Conservation (phyloP, 2,329 filamentous ascomycete species). For the Xylaria sp. region DNA sequence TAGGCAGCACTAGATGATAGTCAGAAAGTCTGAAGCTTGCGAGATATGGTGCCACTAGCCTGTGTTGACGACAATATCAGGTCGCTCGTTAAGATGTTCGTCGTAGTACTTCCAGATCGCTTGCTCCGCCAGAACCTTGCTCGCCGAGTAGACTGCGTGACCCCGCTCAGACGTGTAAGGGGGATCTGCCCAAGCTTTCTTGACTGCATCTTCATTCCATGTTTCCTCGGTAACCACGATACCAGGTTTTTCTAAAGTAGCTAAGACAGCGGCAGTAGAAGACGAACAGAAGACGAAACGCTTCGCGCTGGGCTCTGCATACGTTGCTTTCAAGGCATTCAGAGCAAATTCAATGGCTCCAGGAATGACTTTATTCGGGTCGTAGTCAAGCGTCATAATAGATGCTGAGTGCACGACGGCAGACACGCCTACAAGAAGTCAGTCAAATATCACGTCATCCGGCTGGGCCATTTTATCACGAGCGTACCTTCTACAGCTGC, state of each 20-base stretch:
- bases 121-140: slow-evolving; percentile 31
- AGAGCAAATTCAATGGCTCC: slow-evolving; percentile 11
- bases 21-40: not conserved
- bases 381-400: slow-evolving; percentile 20
- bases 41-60: not conserved
- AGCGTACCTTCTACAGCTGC: slow-evolving; percentile 24
- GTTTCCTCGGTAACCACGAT: slow-evolving; percentile 25
- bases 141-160: slow-evolving; percentile 28
- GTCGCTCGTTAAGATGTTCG: not conserved
- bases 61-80: not conserved
- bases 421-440: slow-evolving; percentile 8
- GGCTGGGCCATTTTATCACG: not conserved
- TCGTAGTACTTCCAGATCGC: slow-evolving; percentile 32
- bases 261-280: slow-evolving; percentile 18
- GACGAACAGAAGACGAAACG: slow-evolving; percentile 36
- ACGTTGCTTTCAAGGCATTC: slow-evolving; percentile 24
- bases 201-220: slow-evolving; percentile 31
- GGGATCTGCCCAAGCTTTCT: slow-evolving; percentile 26
- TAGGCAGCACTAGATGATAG: not conserved
- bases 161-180: slow-evolving; percentile 22
- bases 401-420: slow-evolving; percentile 31
- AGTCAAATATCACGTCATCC: not conserved
- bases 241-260: slow-evolving; percentile 17
- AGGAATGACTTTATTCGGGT: slow-evolving; percentile 29
- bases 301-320: slow-evolving; percentile 27